Evolutionary conservation across 768 basidiomycete genomes (phyloP).

Genomic region (Suillus bovinus): DNA sequence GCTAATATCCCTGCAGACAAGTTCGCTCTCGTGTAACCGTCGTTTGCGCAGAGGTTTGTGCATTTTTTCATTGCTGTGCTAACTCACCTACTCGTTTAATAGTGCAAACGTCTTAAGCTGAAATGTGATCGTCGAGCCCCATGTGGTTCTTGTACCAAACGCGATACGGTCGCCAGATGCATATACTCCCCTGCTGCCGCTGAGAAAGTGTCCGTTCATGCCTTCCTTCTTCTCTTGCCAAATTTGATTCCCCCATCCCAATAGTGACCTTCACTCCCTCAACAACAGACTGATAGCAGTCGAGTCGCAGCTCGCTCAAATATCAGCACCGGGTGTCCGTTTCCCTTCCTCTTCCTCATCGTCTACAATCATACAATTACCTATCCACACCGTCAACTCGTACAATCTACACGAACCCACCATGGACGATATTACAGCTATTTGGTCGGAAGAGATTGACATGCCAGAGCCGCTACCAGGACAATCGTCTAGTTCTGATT

Average conservation of each 20-base stretch:
- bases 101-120: constrained; percentile 89
- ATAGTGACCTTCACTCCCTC: constrained; percentile 77
- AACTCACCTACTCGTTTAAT: background rate
- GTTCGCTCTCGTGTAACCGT: constrained; percentile 78
- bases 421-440: constrained; percentile 54
- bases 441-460: constrained; percentile 63
- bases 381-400: constrained; percentile 42
- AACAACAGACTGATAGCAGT: constrained; percentile 77
- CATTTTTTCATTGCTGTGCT: background rate
- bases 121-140: constrained; percentile 82
- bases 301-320: constrained; percentile 58
- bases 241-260: background rate
- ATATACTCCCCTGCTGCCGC: constrained; percentile 80
- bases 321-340: constrained; percentile 36
- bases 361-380: constrained; percentile 32
- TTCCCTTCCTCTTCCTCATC: constrained; percentile 18
- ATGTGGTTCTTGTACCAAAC: constrained; percentile 77
- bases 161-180: constrained; percentile 71
- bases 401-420: constrained; percentile 21
- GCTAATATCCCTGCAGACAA: constrained; percentile 41
- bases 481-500: constrained; percentile 17
- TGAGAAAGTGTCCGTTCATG: constrained; percentile 71
- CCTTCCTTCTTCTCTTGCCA: background rate
- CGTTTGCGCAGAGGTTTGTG: constrained; percentile 74
- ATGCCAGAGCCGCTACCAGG: constrained; percentile 22